Conservation (phyloP, 768 basidiomycete genomes). For the Aureoboletus auriporus region DNA sequence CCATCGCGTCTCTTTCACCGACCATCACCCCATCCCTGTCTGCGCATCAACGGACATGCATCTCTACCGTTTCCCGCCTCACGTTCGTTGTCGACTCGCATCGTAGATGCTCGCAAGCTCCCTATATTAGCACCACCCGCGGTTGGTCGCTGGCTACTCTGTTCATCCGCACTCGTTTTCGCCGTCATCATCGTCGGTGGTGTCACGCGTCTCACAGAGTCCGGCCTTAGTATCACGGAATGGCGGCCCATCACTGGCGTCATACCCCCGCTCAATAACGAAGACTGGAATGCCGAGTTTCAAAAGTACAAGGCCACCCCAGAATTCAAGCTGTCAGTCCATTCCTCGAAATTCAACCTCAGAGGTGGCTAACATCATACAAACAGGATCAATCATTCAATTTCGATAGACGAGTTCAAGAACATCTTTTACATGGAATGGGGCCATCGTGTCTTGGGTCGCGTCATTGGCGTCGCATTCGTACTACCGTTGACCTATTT, state of each 20-base stretch:
- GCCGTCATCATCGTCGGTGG: conserved; percentile 94
- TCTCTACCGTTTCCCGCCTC: conserved; percentile 24
- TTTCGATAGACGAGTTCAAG: conserved; percentile 89
- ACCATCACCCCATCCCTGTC: conserved; percentile 3
- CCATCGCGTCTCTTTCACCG: conserved; percentile 8
- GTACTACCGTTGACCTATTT: conserved; percentile 85
- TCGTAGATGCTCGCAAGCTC: conserved; percentile 28
- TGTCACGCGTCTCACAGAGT: conserved; percentile 94
- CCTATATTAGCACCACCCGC: conserved; percentile 62
- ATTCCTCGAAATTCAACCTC: neutral
- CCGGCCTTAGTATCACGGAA: conserved; percentile 96
- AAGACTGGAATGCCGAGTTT: conserved; percentile 85
- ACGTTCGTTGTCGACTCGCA: conserved; percentile 39
- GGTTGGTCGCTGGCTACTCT: conserved; percentile 82
- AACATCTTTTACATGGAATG: conserved; percentile 98
- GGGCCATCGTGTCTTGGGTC: conserved; percentile 91
- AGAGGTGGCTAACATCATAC: neutral
- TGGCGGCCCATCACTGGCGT: conserved; percentile 93
- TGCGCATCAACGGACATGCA: neutral
- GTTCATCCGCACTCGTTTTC: conserved; percentile 82
- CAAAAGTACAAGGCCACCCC: conserved; percentile 92
- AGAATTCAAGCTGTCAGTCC: conserved; percentile 87
- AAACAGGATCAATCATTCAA: conserved; percentile 80
- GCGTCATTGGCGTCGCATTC: conserved; percentile 79
- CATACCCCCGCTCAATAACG: conserved; percentile 71